Percentiles rank a stretch among this genome's conserved stretches.
Evolutionary conservation across 2,329 filamentous ascomycete genomes (phyloP).

Genomic region (Trichoderma sp.): DNA sequence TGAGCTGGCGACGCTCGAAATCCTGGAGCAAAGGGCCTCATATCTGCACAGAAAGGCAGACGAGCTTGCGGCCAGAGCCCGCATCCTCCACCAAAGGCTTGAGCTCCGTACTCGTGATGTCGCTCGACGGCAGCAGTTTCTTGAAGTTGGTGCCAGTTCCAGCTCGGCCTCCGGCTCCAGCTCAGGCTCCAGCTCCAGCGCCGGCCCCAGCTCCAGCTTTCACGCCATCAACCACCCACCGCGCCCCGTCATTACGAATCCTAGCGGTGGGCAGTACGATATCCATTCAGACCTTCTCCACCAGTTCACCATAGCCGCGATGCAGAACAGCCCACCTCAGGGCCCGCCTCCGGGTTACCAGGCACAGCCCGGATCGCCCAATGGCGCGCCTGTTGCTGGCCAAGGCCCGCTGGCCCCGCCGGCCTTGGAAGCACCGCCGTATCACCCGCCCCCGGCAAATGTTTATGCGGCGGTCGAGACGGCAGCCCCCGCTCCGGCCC

Average conservation of each 20-base stretch:
- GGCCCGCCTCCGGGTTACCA: slow-evolving; percentile 28
- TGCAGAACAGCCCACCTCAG: slow-evolving; percentile 20
- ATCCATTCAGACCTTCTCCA: slow-evolving; percentile 57
- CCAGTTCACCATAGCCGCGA: slow-evolving; percentile 44
- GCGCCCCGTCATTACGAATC: slow-evolving; percentile 26
- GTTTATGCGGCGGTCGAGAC: neutral
- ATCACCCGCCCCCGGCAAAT: slow-evolving; percentile 22
- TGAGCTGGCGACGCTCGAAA: slow-evolving; percentile 80
- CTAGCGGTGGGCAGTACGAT: slow-evolving; percentile 42
- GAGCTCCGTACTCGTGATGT: slow-evolving; percentile 38
- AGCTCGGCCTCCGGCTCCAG: neutral
- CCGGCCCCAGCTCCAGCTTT: slow-evolving; percentile 32
- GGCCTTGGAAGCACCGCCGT: slow-evolving; percentile 28
- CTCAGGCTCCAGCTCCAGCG: slow-evolving; percentile 23
- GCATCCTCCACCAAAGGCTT: slow-evolving; percentile 79
- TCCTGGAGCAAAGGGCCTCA: slow-evolving; percentile 75
- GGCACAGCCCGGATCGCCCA: slow-evolving; percentile 32
- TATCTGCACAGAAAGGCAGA: slow-evolving; percentile 80
- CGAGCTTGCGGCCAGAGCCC: slow-evolving; percentile 62
- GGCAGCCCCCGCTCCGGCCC: neutral
- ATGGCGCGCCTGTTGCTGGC: slow-evolving; percentile 30
- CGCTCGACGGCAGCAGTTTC: slow-evolving; percentile 30
- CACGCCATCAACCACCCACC: slow-evolving; percentile 37
- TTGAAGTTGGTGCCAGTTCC: slow-evolving; percentile 27
- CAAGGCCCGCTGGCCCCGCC: slow-evolving; percentile 34